These are phyloP conservation scores for Lactarius sp. DNA, from an alignment of 768 basidiomycete species.

Conservation along the genomic window DNA sequence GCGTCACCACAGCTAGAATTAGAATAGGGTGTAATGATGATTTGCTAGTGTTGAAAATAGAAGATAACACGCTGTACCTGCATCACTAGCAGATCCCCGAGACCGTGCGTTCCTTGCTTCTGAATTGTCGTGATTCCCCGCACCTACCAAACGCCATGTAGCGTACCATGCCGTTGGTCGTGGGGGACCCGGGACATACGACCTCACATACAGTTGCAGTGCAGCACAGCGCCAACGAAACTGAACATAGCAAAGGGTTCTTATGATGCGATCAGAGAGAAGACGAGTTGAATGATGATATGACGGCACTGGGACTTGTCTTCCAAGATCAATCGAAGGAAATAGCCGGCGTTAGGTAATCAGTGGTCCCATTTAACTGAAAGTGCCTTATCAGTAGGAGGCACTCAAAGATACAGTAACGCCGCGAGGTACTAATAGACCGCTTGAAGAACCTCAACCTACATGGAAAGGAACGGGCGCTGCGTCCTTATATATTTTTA, in stretches of 20 bases:
- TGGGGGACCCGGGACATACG: background rate
- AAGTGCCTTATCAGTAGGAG: conserved; percentile 8
- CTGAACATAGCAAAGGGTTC: background rate
- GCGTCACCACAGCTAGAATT: background rate
- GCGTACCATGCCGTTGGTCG: background rate
- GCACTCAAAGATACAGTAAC: background rate
- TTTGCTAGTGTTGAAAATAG: background rate
- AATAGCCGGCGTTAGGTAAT: conserved; percentile 3
- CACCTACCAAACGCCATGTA: background rate
- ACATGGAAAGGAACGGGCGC: background rate
- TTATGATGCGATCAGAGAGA: conserved; percentile 17
- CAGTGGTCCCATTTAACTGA: background rate
- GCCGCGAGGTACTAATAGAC: conserved; percentile 4
- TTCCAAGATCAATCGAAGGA: conserved; percentile 8
- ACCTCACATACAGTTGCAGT: background rate
- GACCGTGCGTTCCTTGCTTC: background rate
- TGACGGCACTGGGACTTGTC: conserved; percentile 5
- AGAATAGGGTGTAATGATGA: background rate
- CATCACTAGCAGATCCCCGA: background rate
- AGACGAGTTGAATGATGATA: conserved; percentile 7
- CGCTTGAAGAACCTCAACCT: background rate
- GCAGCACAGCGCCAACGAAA: background rate
- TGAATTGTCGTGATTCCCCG: background rate
- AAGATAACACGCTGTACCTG: background rate
- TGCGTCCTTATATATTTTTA: background rate